Base-by-base conservation (phyloP, 2,329 filamentous ascomycete genomes). In the Neofusicoccum parvum region DNA sequence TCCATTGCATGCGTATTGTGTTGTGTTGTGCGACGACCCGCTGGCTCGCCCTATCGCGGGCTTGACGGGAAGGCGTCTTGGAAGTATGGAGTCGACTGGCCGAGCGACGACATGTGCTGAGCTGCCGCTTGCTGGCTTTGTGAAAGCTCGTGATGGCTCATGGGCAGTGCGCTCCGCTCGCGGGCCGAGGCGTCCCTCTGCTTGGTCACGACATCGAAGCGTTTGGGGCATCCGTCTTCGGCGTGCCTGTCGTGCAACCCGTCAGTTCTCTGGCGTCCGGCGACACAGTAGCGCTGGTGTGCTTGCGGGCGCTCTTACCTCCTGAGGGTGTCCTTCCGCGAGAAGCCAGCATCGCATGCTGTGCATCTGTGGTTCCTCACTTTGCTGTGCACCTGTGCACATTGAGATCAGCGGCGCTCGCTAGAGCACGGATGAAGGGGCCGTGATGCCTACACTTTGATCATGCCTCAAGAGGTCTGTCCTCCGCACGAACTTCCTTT, bases 281-380 rank as follows among this genome's bases (percentile, higher is more conserved):
- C n/a, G 53, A 54, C 32, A 5, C 43, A 14, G 46, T 39, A 14
- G 39, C 62, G 15, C n/a, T 53, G 20, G 32, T 27, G 60, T 36
- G 49, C 27, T 64, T 48, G 50, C 41, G 15, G 37, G 9, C 9
- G 43, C 62, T 67, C 83, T 78, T 79, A 92, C 91, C 92, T 90
- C 78, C 88, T 81, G n/a, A 95, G 81, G 1, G 92, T 95, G 72
- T 96, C 92, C 75, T 92, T 93, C 50, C 92, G 86, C 32, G 91
- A 88, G 80, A 96, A 96, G 48, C 85, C 82, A 63, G 87, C 84
- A 37, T 85, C 84, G 73, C 92, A 96, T 67, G 88, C 88, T 67
- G 88, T 84, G 73, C 92, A 96, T 66, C 82, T 82, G 75, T 89
- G 88, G 70, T 89, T 88, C 64, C 87, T 86, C 68, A 89, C 83